Conservation (phyloP, 1,284 basidiomycete genomes). For the Sporisorium sorghi region DNA sequence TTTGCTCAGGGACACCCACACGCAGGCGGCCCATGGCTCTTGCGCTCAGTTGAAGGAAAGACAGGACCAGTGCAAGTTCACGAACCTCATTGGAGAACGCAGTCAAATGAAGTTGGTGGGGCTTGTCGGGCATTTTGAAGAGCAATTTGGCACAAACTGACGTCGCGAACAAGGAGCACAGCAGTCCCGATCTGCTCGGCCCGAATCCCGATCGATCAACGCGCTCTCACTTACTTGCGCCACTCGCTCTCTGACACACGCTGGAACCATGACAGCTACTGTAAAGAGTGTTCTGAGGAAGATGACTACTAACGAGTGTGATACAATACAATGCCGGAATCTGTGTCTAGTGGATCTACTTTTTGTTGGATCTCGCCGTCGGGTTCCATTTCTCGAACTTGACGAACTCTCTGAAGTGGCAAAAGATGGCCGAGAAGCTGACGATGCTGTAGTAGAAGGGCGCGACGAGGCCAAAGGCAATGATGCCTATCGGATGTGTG, state of each 20-base stretch:
- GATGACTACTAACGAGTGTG: background rate
- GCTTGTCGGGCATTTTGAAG: too few relatives aligned
- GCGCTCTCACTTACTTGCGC: too few relatives aligned
- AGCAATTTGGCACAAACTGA: too few relatives aligned
- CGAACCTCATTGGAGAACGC: too few relatives aligned
- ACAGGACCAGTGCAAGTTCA: too few relatives aligned
- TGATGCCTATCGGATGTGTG: constrained; percentile 51
- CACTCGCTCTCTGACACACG: background rate
- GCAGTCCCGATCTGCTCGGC: too few relatives aligned
- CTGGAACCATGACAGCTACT: background rate
- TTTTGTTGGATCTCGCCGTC: constrained; percentile 42
- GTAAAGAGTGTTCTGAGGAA: background rate
- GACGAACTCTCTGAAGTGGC: constrained; percentile 61
- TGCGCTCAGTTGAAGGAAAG: too few relatives aligned
- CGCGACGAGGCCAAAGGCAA: constrained; percentile 46
- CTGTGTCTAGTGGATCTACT: constrained; percentile 6
- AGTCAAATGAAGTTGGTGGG: too few relatives aligned
- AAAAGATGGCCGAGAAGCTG: constrained; percentile 56
- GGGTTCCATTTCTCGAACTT: constrained; percentile 61
- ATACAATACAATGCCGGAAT: background rate
- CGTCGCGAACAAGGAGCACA: too few relatives aligned
- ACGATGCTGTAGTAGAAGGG: constrained; percentile 57
- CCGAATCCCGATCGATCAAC: too few relatives aligned
- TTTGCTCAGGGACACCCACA: too few relatives aligned
- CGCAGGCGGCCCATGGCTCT: too few relatives aligned